A percentile compares a stretch with the other conserved stretches of the same genome.
phyloP scores from a whole-genome alignment of 768 basidiomycete species.

The Trichaptum fuscoviolaceum region DNA sequence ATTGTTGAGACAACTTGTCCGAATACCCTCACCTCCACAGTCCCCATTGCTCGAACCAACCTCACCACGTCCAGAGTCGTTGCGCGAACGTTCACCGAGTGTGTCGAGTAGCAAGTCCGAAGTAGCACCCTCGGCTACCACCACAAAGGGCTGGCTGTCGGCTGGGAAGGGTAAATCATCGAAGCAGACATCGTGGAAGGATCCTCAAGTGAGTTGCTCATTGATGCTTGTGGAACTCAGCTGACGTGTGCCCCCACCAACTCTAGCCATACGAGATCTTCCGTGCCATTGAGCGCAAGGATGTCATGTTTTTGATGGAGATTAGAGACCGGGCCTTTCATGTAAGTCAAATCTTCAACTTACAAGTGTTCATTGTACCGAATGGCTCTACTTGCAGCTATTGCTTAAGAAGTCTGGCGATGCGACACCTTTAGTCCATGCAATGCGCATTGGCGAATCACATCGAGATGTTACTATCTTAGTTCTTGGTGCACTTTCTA shows the following conservation, averaged over 20 bases:
- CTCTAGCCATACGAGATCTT: conserved; percentile 61
- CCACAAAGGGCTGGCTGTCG: conserved; percentile 21
- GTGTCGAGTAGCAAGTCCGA: conserved; percentile 19
- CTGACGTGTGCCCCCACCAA: neutral
- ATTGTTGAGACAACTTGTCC: conserved; percentile 48
- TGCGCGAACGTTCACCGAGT: conserved; percentile 8
- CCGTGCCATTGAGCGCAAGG: conserved; percentile 79
- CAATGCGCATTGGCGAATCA: conserved; percentile 72
- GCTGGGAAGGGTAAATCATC: conserved; percentile 15
- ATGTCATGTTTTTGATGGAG: conserved; percentile 80
- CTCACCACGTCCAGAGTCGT: conserved; percentile 3
- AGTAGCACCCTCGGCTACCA: conserved; percentile 27
- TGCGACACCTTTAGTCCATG: conserved; percentile 85
- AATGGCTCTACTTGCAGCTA: conserved; percentile 36
- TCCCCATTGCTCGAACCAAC: conserved; percentile 13
- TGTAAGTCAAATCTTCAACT: conserved; percentile 38
- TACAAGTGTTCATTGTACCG: neutral
- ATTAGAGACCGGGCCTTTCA: conserved; percentile 75
- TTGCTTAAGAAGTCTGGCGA: conserved; percentile 82
- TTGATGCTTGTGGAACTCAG: conserved; percentile 4
- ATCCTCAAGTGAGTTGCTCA: conserved; percentile 41
- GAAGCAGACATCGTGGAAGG: conserved; percentile 35
- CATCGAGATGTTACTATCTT: conserved; percentile 83
- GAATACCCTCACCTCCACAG: conserved; percentile 35
- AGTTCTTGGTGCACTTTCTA: conserved; percentile 84